Conservation (phyloP, 768 basidiomycete species). For the Russula sp. region DNA sequence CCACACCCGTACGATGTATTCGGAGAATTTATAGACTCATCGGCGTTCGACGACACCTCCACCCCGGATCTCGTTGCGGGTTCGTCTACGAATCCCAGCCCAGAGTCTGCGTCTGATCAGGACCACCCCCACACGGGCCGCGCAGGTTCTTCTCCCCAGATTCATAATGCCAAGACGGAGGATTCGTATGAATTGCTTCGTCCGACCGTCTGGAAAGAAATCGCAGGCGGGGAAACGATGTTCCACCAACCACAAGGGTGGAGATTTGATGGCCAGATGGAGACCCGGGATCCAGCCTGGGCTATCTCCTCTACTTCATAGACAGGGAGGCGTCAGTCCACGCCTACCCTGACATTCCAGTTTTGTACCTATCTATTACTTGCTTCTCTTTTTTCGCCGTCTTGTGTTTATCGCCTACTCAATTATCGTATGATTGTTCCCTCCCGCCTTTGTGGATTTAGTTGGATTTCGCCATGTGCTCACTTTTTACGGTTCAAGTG, state of each 20-base stretch:
- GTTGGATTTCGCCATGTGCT: constrained; percentile 21
- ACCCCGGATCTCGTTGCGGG: constrained; percentile 68
- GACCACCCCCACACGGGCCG: constrained; percentile 35
- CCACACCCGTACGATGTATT: constrained; percentile 39
- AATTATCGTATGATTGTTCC: constrained; percentile 16
- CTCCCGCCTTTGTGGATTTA: constrained; percentile 16
- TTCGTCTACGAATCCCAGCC: constrained; percentile 70
- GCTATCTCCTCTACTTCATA: constrained; percentile 59
- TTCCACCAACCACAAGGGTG: constrained; percentile 53
- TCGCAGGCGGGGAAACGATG: constrained; percentile 68
- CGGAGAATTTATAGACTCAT: constrained; percentile 63
- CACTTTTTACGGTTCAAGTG: constrained; percentile 15
- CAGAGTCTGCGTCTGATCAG: constrained; percentile 62
- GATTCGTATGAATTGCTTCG: constrained; percentile 41
- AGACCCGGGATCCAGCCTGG: constrained; percentile 61
- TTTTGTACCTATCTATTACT: constrained; percentile 18
- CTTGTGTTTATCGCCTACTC: constrained; percentile 19
- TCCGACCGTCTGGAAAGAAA: constrained; percentile 56
- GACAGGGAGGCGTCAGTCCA: constrained; percentile 21
- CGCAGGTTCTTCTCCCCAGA: constrained; percentile 35
- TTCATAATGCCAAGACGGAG: constrained; percentile 41
- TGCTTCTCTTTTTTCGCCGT: constrained; percentile 9
- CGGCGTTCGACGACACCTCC: constrained; percentile 48
- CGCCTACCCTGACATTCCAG: constrained; percentile 23
- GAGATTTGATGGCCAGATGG: constrained; percentile 72